Conservation (phyloP, 179 eudicot genomes). For the Spergularia azorica region DNA sequence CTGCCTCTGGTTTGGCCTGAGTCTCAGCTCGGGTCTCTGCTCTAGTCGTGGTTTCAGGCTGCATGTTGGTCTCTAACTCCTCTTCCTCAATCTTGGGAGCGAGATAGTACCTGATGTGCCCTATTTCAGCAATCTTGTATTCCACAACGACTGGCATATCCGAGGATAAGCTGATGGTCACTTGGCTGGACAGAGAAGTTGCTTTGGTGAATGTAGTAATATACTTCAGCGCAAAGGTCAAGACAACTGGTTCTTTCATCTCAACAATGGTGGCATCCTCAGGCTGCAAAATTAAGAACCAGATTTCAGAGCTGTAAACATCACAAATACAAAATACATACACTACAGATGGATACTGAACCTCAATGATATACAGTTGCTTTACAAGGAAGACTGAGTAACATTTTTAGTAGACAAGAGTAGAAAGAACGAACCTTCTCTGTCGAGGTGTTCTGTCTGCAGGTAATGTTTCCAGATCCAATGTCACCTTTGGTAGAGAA, state of each 20-base stretch:
- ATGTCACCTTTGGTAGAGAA: constrained; percentile 75
- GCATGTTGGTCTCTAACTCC: constrained; percentile 43
- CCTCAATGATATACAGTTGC: too few species aligned
- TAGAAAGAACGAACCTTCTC: constrained; percentile 48
- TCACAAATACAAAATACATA: neutral
- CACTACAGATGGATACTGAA: too few species aligned
- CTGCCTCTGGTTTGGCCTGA: constrained; percentile 20
- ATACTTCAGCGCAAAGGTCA: constrained; percentile 74
- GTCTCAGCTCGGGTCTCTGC: constrained; percentile 22
- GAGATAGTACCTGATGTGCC: constrained; percentile 70
- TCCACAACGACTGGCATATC: constrained; percentile 78
- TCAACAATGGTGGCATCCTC: constrained; percentile 69
- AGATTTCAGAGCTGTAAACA: neutral
- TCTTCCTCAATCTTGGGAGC: constrained; percentile 86
- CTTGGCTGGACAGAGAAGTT: constrained; percentile 61
- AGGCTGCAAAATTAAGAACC: constrained; percentile 49
- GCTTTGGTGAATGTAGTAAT: constrained; percentile 88
- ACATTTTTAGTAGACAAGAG: neutral
- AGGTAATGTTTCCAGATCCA: constrained; percentile 70
- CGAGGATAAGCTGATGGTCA: constrained; percentile 70
- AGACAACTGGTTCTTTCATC: constrained; percentile 69
- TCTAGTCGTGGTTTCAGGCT: constrained; percentile 35
- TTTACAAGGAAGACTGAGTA: too few species aligned
- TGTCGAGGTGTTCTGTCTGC: constrained; percentile 65
- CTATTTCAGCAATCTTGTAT: constrained; percentile 84